Percentiles rank a stretch among this genome's conserved stretches.
Conservation (phyloP, 2,329 filamentous ascomycete species). For the Dothistroma septosporum region DNA sequence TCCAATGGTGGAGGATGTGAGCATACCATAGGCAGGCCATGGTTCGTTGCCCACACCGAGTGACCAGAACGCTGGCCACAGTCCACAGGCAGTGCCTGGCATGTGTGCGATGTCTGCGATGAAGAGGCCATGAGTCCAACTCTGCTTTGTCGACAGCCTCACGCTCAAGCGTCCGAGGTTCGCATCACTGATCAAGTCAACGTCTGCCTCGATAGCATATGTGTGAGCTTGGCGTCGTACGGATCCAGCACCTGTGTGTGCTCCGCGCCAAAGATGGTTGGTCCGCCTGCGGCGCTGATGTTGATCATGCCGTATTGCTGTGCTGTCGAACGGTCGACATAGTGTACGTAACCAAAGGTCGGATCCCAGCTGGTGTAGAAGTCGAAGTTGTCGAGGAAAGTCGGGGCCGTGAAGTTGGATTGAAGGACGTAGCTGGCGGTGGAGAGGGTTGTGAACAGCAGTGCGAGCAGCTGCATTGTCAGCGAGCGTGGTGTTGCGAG, state of each 20-base stretch:
- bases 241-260: slow-evolving; percentile 29
- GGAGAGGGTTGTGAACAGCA: slow-evolving; percentile 6
- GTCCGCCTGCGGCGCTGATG: slow-evolving; percentile 13
- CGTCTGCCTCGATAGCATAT: neutral
- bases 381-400: slow-evolving; percentile 36
- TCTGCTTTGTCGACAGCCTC: slow-evolving; percentile 62
- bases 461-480: slow-evolving; percentile 4
- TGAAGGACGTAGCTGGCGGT: slow-evolving; percentile 14
- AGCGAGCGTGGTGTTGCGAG: neutral
- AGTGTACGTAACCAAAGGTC: slow-evolving; percentile 37
- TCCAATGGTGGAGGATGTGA: neutral
- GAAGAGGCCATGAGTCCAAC: slow-evolving; percentile 64
- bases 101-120: slow-evolving; percentile 72
- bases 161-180: slow-evolving; percentile 62
- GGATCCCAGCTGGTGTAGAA: slow-evolving; percentile 34
- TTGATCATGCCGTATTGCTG: slow-evolving; percentile 29
- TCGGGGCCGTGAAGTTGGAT: slow-evolving; percentile 19
- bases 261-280: slow-evolving; percentile 27
- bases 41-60: slow-evolving; percentile 49
- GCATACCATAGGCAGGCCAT: slow-evolving; percentile 37
- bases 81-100: slow-evolving; percentile 61
- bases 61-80: slow-evolving; percentile 64
- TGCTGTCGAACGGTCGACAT: slow-evolving; percentile 38
- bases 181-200: slow-evolving; percentile 14
- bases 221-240: neutral